A percentile compares a stretch with the other conserved stretches of the same genome.
Conservation (phyloP, 164 flowering plant species). For the Aristolochia fimbriata region DNA sequence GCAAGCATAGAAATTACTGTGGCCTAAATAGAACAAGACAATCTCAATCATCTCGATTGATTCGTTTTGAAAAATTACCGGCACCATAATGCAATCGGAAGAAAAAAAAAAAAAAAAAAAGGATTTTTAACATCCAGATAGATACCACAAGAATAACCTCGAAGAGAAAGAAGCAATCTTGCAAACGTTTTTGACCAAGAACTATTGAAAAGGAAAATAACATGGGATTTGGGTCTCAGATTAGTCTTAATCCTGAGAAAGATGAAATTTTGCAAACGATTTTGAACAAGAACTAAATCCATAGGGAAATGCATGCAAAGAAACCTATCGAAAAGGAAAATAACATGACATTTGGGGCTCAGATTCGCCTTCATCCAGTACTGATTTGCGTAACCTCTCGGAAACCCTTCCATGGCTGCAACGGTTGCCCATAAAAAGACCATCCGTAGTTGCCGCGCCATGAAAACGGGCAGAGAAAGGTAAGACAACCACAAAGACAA, state of each 20-base stretch:
- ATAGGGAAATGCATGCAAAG: too few relatives aligned
- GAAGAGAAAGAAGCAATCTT: background rate
- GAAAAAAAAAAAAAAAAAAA: too few relatives aligned
- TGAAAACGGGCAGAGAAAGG: background rate
- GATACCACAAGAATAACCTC: background rate
- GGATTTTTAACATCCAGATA: background rate
- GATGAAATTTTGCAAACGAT: background rate
- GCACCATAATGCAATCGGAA: too few relatives aligned
- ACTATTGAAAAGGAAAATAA: too few relatives aligned
- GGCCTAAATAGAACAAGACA: too few relatives aligned
- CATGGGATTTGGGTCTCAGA: background rate
- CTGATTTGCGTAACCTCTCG: background rate
- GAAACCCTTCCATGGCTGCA: background rate
- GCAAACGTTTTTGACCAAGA: too few relatives aligned
- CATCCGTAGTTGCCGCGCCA: background rate
- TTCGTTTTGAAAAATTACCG: too few relatives aligned
- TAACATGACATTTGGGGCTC: background rate
- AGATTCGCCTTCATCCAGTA: background rate
- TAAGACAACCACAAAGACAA: background rate
- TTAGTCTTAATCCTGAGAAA: background rate
- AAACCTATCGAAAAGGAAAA: too few relatives aligned
- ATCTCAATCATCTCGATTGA: too few relatives aligned
- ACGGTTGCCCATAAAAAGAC: background rate
- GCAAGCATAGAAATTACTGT: too few relatives aligned
- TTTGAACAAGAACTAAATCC: too few relatives aligned